A percentile compares a stretch with the other conserved stretches of the same genome.
Evolutionary conservation across 805 yeast genomes (phyloP).

Genomic region (Danielia reshetovae): DNA sequence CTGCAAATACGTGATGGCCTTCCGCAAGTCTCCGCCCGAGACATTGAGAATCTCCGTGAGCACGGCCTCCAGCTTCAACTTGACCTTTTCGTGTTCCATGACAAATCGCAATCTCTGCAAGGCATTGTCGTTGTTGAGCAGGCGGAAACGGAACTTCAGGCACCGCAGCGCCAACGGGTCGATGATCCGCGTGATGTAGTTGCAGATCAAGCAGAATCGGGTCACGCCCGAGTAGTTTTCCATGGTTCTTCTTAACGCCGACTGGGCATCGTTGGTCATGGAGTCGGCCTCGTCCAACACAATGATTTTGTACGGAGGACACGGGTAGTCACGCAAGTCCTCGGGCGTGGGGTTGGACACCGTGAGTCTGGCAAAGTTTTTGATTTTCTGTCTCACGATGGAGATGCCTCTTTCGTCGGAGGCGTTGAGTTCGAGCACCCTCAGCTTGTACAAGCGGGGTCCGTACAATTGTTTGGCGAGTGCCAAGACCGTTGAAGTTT

Average conservation of each 20-base stretch:
- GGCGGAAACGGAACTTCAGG: conserved; percentile 87
- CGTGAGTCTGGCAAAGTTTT: conserved; percentile 79
- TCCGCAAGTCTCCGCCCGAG: conserved; percentile 87
- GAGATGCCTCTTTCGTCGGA: conserved; percentile 90
- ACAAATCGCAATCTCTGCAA: conserved; percentile 62
- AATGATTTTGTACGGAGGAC: conserved; percentile 94
- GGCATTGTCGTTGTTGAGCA: conserved; percentile 69
- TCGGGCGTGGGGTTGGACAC: conserved; percentile 75
- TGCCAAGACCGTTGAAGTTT: conserved; percentile 84
- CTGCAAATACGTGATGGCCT: conserved; percentile 86
- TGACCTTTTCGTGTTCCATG: conserved; percentile 37
- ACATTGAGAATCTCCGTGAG: conserved; percentile 63
- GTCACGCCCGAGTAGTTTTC: conserved; percentile 85
- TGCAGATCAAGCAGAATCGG: conserved; percentile 91
- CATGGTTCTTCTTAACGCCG: conserved; percentile 92
- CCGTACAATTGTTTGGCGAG: conserved; percentile 75
- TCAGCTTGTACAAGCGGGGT: conserved; percentile 58
- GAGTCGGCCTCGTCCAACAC: conserved; percentile 95
- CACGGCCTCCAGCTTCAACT: conserved; percentile 43
- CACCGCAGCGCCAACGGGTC: conserved; percentile 97
- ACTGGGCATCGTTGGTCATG: conserved; percentile 96
- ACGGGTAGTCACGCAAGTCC: conserved; percentile 73
- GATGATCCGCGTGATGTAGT: conserved; percentile 92
- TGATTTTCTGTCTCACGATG: conserved; percentile 80
- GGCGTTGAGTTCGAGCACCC: conserved; percentile 83